Evolutionary conservation across 2,329 filamentous ascomycete genomes (phyloP).

Genomic region (Sporothrix luriei): DNA sequence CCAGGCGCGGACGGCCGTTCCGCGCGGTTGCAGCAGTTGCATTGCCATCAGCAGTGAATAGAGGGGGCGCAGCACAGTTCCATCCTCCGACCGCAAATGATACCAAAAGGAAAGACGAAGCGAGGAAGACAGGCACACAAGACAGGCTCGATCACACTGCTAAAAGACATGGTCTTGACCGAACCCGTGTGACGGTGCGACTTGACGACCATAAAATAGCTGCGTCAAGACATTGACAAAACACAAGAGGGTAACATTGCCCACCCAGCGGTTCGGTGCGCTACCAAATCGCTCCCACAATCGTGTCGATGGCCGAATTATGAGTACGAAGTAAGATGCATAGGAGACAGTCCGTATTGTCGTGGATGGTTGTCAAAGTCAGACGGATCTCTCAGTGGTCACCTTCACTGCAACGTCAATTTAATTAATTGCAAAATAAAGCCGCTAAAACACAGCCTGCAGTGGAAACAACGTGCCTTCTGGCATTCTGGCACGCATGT

Average conservation of each 20-base stretch:
- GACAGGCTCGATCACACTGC: neutral
- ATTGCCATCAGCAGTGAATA: too few species aligned
- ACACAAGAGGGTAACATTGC: slow-evolving; percentile 8
- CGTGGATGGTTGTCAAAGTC: neutral
- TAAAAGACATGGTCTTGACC: neutral
- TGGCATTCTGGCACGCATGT: neutral
- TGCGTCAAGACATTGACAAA: neutral
- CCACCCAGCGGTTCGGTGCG: neutral
- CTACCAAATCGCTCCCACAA: neutral
- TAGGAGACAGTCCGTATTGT: neutral
- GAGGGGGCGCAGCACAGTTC: too few species aligned
- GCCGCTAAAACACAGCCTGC: neutral
- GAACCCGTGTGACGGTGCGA: neutral
- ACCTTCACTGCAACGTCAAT: slow-evolving; percentile 17
- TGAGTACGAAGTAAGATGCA: neutral
- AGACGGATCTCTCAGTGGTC: neutral
- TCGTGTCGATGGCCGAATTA: neutral
- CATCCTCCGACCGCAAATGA: too few species aligned
- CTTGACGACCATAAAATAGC: neutral
- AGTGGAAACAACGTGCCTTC: slow-evolving; percentile 16
- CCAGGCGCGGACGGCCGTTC: neutral
- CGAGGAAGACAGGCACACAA: neutral
- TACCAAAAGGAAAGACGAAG: neutral
- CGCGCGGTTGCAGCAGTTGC: neutral
- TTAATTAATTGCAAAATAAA: slow-evolving; percentile 14